These are phyloP conservation scores for Penicillium manginii DNA, from an alignment of 495 filamentous ascomycete genomes.

Conservation along the genomic window DNA sequence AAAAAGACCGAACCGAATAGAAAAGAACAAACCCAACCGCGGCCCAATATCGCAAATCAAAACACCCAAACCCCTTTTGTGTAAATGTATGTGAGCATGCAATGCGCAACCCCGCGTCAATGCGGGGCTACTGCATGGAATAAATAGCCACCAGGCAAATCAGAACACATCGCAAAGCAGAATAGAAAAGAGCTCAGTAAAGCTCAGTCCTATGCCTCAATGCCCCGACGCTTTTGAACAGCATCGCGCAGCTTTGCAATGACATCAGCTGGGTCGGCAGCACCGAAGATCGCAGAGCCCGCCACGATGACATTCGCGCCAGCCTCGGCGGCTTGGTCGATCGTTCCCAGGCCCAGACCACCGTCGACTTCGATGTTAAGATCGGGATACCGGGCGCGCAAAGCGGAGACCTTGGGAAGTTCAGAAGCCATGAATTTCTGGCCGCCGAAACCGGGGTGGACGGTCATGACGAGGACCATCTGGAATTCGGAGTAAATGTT, in stretches of 20 bases:
- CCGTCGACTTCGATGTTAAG: slow-evolving; percentile 98
- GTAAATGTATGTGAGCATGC: not conserved
- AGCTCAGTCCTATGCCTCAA: not conserved
- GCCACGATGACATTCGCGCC: slow-evolving; percentile 98
- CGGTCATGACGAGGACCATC: slow-evolving; percentile 99
- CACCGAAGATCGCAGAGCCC: slow-evolving; percentile 95
- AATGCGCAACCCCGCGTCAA: not conserved
- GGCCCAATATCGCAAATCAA: not conserved
- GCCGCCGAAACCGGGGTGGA: slow-evolving; percentile 95
- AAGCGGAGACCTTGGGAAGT: slow-evolving; percentile 86
- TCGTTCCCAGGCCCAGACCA: slow-evolving; percentile 82
- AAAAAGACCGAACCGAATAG: not conserved
- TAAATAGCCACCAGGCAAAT: not conserved
- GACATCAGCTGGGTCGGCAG: slow-evolving; percentile 81
- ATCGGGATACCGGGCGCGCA: slow-evolving; percentile 83
- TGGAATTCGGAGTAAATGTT: slow-evolving; percentile 37
- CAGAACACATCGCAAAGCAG: not conserved
- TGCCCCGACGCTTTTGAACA: slow-evolving; percentile 62
- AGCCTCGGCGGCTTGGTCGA: slow-evolving; percentile 92
- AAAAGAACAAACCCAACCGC: slow-evolving; percentile 5
- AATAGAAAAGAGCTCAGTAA: not conserved
- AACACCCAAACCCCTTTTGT: slow-evolving; percentile 33
- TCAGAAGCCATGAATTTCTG: slow-evolving; percentile 98
- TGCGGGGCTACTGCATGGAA: not conserved
- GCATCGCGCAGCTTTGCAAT: slow-evolving; percentile 77